phyloP scores from a whole-genome alignment of 208 protist genomes.

The Angomonas ambiguus region DNA sequence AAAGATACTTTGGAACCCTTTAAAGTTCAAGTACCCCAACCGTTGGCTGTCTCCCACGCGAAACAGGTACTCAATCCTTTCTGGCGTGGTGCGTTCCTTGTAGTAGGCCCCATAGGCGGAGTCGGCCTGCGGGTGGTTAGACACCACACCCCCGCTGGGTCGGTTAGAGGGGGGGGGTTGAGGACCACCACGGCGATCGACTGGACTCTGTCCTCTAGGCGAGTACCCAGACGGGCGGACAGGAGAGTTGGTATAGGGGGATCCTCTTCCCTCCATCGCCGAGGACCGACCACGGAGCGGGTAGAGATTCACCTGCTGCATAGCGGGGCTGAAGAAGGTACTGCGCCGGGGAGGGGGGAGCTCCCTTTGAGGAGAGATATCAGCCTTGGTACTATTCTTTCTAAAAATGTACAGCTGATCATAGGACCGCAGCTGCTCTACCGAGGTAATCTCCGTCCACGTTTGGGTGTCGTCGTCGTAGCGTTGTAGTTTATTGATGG shows the following conservation, averaged over 20 bases:
- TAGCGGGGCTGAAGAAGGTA: conserved; percentile 7
- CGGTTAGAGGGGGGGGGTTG: not conserved
- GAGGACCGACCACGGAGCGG: not conserved
- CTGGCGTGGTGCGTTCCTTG: conserved; percentile 41
- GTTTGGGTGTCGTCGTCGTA: conserved; percentile 69
- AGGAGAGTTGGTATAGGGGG: not conserved
- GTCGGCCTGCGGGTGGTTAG: not conserved
- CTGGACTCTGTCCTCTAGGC: not conserved
- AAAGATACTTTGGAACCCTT: conserved; percentile 58
- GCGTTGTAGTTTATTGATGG: conserved; percentile 52
- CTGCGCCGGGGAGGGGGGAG: conserved; percentile 55
- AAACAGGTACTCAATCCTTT: conserved; percentile 64
- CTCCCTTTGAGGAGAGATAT: conserved; percentile 71
- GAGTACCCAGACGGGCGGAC: not conserved
- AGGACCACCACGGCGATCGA: not conserved
- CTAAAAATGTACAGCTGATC: conserved; percentile 83
- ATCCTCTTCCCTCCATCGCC: not conserved
- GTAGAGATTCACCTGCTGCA: not conserved
- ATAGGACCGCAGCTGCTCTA: conserved; percentile 42
- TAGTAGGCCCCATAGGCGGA: conserved; percentile 23
- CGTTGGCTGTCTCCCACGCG: conserved; percentile 22
- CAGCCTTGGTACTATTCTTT: conserved; percentile 63
- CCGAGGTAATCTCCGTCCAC: conserved; percentile 46
- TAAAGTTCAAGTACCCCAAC: conserved; percentile 24
- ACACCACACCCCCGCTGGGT: not conserved